Evolutionary conservation across 2,329 filamentous ascomycete genomes (phyloP).

Genomic region (Curvularia lunata): DNA sequence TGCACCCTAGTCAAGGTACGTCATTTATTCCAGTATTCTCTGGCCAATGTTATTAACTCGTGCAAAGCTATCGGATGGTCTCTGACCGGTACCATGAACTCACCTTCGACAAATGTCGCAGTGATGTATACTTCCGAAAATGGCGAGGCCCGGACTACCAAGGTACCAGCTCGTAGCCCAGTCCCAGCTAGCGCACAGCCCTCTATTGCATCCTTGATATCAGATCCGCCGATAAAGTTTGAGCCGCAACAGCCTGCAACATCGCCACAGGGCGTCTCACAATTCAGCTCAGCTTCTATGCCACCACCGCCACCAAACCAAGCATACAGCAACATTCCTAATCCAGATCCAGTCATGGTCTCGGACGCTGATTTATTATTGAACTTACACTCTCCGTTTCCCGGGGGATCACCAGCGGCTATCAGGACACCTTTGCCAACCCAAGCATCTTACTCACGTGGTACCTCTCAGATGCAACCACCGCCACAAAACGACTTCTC

Average conservation of each 20-base stretch:
- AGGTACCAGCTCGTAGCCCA: constrained; percentile 26
- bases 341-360: constrained; percentile 47
- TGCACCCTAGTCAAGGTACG: constrained; percentile 59
- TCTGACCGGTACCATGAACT: constrained; percentile 85
- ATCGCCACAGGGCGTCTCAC: constrained; percentile 32
- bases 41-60: constrained; percentile 17
- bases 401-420: constrained; percentile 32
- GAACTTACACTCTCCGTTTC: constrained; percentile 57
- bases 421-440: constrained; percentile 23
- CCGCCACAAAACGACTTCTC: constrained; percentile 30
- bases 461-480: constrained; percentile 11
- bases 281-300: constrained; percentile 40
- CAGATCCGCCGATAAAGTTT: constrained; percentile 38
- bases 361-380: constrained; percentile 58
- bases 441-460: constrained; percentile 27
- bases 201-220: constrained; percentile 42
- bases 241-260: constrained; percentile 30
- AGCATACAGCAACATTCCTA: constrained; percentile 29
- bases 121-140: constrained; percentile 72
- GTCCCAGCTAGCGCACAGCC: constrained; percentile 30
- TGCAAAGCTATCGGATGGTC: constrained; percentile 76
- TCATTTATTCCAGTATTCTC: background rate
- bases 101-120: constrained; percentile 81
- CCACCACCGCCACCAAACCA: constrained; percentile 43
- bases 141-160: constrained; percentile 35